Percentiles rank a stretch among this genome's conserved stretches.
phyloP scores from a whole-genome alignment of 768 basidiomycete species.

The Tricholomella constricta region DNA sequence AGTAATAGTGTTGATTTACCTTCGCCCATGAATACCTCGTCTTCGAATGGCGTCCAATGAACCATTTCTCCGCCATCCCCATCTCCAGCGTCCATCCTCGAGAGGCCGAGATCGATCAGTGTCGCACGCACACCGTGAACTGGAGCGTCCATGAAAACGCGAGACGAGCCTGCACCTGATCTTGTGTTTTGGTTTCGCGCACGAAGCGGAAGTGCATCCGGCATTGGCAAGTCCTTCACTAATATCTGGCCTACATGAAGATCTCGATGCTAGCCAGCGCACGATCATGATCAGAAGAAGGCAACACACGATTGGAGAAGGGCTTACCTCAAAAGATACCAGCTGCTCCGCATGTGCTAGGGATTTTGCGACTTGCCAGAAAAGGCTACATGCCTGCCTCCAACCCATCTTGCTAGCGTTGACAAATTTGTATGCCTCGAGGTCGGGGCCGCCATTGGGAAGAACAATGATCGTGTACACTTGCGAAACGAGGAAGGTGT shows the following conservation, averaged over 20 bases:
- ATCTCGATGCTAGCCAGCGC: slow-evolving; percentile 80
- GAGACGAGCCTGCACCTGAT: slow-evolving; percentile 22
- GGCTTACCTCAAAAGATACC: slow-evolving; percentile 82
- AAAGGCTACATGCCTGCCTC: slow-evolving; percentile 85
- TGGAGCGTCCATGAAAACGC: slow-evolving; percentile 63
- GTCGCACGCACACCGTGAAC: slow-evolving; percentile 74
- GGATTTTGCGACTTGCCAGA: slow-evolving; percentile 86
- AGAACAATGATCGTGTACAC: slow-evolving; percentile 89
- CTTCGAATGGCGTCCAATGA: slow-evolving; percentile 83
- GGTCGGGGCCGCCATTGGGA: slow-evolving; percentile 86
- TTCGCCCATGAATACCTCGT: slow-evolving; percentile 89
- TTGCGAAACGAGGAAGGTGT: slow-evolving; percentile 74
- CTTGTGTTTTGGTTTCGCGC: slow-evolving; percentile 35
- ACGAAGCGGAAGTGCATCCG: slow-evolving; percentile 31
- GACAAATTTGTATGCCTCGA: slow-evolving; percentile 81
- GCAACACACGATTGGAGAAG: background rate
- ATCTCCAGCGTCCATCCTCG: slow-evolving; percentile 72
- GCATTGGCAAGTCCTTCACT: slow-evolving; percentile 54
- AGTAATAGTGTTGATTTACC: slow-evolving; percentile 43
- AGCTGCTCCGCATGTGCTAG: slow-evolving; percentile 79
- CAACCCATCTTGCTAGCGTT: slow-evolving; percentile 63
- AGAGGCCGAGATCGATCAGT: slow-evolving; percentile 93
- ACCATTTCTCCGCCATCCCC: slow-evolving; percentile 44
- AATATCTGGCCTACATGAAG: slow-evolving; percentile 99
- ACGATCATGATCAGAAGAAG: background rate